A percentile compares a stretch with the other conserved stretches of the same genome.
Conservation (phyloP, 345 rosid species). For the Zanthoxylum bungeanum region DNA sequence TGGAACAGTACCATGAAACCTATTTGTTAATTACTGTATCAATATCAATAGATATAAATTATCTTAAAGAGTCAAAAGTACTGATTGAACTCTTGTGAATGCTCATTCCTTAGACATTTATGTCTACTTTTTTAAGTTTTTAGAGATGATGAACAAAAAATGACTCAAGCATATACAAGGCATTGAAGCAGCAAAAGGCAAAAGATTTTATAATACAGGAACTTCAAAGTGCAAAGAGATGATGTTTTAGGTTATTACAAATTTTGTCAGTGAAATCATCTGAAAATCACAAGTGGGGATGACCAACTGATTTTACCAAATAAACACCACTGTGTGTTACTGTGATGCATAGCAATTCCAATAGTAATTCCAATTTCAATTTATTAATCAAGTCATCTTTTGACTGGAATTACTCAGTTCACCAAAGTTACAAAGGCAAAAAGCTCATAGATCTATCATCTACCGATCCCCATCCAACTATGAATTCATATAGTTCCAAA, state of each 20-base stretch:
- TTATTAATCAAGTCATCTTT: not conserved
- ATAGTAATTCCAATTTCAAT: not conserved
- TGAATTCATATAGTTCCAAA: not conserved
- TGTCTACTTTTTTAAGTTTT: not conserved
- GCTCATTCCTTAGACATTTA: not conserved
- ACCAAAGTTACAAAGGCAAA: not conserved
- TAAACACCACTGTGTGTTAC: not conserved
- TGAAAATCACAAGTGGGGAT: not conserved
- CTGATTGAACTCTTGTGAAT: not conserved
- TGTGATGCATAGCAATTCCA: not conserved
- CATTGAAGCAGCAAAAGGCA: not conserved
- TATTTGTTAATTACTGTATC: not conserved
- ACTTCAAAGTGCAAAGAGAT: not conserved
- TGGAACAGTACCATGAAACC: not conserved
- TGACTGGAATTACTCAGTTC: not conserved
- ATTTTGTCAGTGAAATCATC: not conserved
- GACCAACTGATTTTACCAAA: not conserved
- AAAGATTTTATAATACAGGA: not conserved
- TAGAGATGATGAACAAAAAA: not conserved
- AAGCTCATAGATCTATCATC: not conserved
- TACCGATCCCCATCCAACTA: not conserved
- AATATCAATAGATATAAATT: not conserved
- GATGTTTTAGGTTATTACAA: not conserved
- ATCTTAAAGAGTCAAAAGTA: not conserved
- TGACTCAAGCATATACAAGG: not conserved